Conservation (phyloP, 1,139 yeast genomes). For the Taiozyma sp. region DNA sequence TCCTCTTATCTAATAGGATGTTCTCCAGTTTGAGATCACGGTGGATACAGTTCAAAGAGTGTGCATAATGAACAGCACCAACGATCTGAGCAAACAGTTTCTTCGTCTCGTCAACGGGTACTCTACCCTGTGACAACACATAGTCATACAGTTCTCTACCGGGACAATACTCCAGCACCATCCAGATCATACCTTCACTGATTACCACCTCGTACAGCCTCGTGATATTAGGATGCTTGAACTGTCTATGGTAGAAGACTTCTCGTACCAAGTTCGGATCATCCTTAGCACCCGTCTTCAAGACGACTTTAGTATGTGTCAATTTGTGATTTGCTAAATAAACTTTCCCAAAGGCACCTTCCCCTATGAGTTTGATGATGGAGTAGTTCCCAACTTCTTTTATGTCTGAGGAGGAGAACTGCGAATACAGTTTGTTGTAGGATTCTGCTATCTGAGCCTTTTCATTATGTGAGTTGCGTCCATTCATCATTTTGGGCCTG, state of each 20-base stretch:
- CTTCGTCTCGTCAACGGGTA: conserved; percentile 52
- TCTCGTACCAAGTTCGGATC: conserved; percentile 93
- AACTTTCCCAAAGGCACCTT: conserved; percentile 90
- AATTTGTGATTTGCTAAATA: conserved; percentile 77
- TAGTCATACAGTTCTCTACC: conserved; percentile 83
- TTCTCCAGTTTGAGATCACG: conserved; percentile 89
- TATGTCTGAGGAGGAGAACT: conserved; percentile 47
- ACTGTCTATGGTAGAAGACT: conserved; percentile 82
- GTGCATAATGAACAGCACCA: conserved; percentile 83
- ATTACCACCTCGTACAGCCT: conserved; percentile 81
- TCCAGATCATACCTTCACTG: conserved; percentile 78
- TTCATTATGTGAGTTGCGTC: conserved; percentile 19
- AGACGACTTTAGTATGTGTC: conserved; percentile 71
- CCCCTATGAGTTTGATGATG: conserved; percentile 71
- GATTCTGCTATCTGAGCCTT: conserved; percentile 45
- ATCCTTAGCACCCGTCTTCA: conserved; percentile 77
- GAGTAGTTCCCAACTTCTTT: conserved; percentile 74
- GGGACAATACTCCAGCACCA: conserved; percentile 86
- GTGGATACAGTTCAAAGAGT: conserved; percentile 78
- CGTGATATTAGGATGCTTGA: conserved; percentile 81
- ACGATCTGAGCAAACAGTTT: conserved; percentile 71
- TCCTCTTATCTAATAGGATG: conserved; percentile 66
- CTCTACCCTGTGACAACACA: conserved; percentile 50
- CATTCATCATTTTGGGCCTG: conserved; percentile 3
- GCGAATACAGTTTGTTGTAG: conserved; percentile 56